These are phyloP conservation scores for Babesia ovata DNA, from an alignment of 169 alveolate species.

Conservation along the genomic window DNA sequence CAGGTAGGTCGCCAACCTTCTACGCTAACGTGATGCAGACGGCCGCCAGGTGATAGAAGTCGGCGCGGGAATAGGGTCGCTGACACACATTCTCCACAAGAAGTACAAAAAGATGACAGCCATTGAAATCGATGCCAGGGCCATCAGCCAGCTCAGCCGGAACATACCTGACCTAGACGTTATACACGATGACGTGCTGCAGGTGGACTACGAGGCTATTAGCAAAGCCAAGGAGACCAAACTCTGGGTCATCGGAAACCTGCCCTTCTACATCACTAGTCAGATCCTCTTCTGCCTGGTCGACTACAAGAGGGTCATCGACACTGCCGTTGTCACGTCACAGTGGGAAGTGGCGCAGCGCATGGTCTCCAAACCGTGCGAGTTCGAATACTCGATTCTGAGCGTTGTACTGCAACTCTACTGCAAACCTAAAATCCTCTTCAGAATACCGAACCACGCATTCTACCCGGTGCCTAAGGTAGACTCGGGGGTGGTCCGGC, in stretches of 20 bases:
- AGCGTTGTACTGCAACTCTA: constrained; percentile 75
- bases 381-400: constrained; percentile 70
- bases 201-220: constrained; percentile 78
- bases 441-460: constrained; percentile 77
- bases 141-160: constrained; percentile 79
- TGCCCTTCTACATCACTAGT: constrained; percentile 83
- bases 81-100: constrained; percentile 73
- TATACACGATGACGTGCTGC: constrained; percentile 84
- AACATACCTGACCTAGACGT: constrained; percentile 79
- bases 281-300: constrained; percentile 82
- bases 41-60: constrained; percentile 79
- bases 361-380: constrained; percentile 72
- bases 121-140: constrained; percentile 81
- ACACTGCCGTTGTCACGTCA: constrained; percentile 81
- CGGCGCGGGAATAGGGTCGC: constrained; percentile 85
- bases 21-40: constrained; percentile 18
- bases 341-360: constrained; percentile 84
- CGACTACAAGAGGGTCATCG: constrained; percentile 76
- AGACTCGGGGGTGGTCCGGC: constrained; percentile 71
- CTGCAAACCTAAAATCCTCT: constrained; percentile 66
- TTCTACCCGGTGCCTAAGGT: constrained; percentile 83
- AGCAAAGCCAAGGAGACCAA: constrained; percentile 65
- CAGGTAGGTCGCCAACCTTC: constrained; percentile 14
- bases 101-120: constrained; percentile 79
- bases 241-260: constrained; percentile 79